Conservation (phyloP, 129 eudicot genomes). For the Centella asiatica region DNA sequence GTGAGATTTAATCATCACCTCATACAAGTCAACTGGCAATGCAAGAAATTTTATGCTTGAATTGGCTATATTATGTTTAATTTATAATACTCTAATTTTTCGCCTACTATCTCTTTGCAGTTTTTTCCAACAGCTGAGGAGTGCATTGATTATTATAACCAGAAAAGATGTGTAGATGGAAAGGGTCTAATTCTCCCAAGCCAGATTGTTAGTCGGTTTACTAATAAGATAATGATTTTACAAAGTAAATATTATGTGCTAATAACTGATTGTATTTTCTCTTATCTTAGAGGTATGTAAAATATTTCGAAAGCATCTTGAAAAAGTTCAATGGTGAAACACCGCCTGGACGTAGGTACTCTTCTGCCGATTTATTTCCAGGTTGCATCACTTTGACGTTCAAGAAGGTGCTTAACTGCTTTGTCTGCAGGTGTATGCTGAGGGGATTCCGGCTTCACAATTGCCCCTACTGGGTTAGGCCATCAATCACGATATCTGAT, state of each 20-base stretch:
- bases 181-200: conserved; percentile 93
- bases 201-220: conserved; percentile 69
- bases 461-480: conserved; percentile 97
- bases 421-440: conserved; percentile 81
- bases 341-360: conserved; percentile 83
- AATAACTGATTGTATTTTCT: conserved; percentile 14
- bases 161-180: conserved; percentile 87
- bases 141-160: conserved; percentile 81
- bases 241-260: not conserved
- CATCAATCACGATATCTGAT: conserved; percentile 77
- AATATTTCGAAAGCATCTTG: conserved; percentile 72
- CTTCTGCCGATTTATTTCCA: conserved; percentile 14
- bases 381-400: conserved; percentile 10
- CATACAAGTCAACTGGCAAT: not conserved
- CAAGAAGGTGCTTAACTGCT: conserved; percentile 12
- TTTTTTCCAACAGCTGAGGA: conserved; percentile 84
- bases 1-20: conserved; percentile 25
- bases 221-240: conserved; percentile 8
- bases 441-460: conserved; percentile 88
- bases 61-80: not conserved
- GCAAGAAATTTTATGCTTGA: not conserved
- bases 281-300: conserved; percentile 72
- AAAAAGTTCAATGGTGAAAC: conserved; percentile 56
- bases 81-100: not conserved
- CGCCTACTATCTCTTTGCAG: conserved; percentile 30